A percentile compares a stretch with the other conserved stretches of the same genome.
phyloP scores from a whole-genome alignment of 495 filamentous ascomycete species.

The Neurospora sp. region DNA sequence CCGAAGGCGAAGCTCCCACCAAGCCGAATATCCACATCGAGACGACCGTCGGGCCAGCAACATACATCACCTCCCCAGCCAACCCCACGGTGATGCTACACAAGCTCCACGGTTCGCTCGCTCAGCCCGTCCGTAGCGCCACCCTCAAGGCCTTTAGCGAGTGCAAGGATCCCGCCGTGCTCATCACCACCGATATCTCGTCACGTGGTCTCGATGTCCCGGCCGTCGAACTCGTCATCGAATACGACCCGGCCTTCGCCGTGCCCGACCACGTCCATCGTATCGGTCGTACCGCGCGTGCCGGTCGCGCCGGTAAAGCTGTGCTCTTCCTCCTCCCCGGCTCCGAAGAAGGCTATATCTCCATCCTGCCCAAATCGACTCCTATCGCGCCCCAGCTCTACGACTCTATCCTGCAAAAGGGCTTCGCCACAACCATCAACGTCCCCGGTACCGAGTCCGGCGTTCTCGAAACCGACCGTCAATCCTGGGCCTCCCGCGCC shows the following conservation, averaged over 20 bases:
- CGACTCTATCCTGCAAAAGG: conserved; percentile 45
- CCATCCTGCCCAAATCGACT: conserved; percentile 46
- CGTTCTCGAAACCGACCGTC: conserved; percentile 14
- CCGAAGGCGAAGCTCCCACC: conserved; percentile 14
- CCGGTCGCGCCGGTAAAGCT: conserved; percentile 80
- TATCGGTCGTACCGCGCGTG: conserved; percentile 87
- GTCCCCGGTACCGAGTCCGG: conserved; percentile 17
- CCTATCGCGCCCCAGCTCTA: conserved; percentile 29
- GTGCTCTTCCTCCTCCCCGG: conserved; percentile 84
- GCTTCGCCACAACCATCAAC: conserved; percentile 34
- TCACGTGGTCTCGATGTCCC: conserved; percentile 90
- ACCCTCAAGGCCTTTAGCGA: conserved; percentile 69
- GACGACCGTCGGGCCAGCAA: conserved; percentile 32
- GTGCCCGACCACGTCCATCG: conserved; percentile 87
- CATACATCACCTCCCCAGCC: conserved; percentile 40
- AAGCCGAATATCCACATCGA: conserved; percentile 23
- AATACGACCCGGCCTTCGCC: conserved; percentile 90
- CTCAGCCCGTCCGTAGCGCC: conserved; percentile 73
- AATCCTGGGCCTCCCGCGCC: conserved; percentile 34
- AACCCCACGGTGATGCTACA: conserved; percentile 56
- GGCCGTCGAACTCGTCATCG: conserved; percentile 85
- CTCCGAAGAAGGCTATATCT: conserved; percentile 79
- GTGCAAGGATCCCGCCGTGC: conserved; percentile 56
- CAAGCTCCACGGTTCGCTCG: conserved; percentile 87
- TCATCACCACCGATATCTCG: conserved; percentile 91